Conservation (phyloP, 345 rosid genomes). For the Mallotus nudiflorus region DNA sequence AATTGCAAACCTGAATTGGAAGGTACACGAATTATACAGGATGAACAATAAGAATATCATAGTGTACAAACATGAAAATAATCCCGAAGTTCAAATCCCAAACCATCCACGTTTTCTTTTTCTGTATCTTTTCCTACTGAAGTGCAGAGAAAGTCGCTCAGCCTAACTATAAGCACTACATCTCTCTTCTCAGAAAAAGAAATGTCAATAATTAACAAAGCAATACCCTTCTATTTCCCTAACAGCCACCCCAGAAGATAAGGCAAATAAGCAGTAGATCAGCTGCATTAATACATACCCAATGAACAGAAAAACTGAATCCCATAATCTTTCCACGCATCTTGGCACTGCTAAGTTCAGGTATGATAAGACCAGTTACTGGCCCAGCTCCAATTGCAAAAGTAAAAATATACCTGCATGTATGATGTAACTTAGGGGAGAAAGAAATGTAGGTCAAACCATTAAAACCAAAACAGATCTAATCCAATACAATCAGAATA, state of each 20-base stretch:
- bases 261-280: not conserved
- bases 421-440: not conserved
- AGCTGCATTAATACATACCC: slow-evolving; percentile 44
- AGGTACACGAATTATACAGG: not conserved
- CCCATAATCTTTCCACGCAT: slow-evolving; percentile 78
- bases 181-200: too few species aligned
- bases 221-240: too few species aligned
- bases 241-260: not conserved
- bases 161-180: too few species aligned
- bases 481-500: not conserved
- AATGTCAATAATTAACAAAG: too few species aligned
- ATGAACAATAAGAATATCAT: not conserved
- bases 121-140: too few species aligned
- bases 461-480: not conserved
- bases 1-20: slow-evolving; percentile 61
- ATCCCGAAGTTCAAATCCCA: too few species aligned
- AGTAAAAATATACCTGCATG: slow-evolving; percentile 59
- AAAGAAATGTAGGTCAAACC: not conserved
- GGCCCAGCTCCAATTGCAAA: slow-evolving; percentile 84
- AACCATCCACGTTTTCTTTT: too few species aligned
- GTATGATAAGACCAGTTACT: slow-evolving; percentile 69
- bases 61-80: not conserved
- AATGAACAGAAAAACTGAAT: slow-evolving; percentile 70
- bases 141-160: too few species aligned
- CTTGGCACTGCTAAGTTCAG: slow-evolving; percentile 69